A percentile compares a stretch with the other conserved stretches of the same genome.
Evolutionary conservation across 176 grass and related monocot genomes (phyloP).

Genomic region (Oryza longistaminata): DNA sequence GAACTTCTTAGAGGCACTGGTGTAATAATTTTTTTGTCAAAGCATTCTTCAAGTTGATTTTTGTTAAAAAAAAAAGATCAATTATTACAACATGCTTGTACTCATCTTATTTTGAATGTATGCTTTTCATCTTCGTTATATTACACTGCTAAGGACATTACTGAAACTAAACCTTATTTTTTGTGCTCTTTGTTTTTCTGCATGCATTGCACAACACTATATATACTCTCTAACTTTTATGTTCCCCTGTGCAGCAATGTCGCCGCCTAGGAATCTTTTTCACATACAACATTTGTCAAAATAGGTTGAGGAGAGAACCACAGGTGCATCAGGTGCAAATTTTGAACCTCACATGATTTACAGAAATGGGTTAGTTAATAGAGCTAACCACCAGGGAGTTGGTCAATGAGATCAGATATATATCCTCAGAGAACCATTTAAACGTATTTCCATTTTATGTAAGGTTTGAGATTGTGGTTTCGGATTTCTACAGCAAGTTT

Average conservation of each 20-base stretch:
- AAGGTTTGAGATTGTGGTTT: slow-evolving; percentile 78
- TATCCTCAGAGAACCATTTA: slow-evolving; percentile 55
- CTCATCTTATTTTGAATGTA: not conserved
- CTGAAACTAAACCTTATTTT: not conserved
- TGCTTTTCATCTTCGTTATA: not conserved
- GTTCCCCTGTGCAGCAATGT: slow-evolving; percentile 55
- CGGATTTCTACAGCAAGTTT: slow-evolving; percentile 54
- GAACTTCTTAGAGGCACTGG: not conserved
- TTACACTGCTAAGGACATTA: slow-evolving; percentile 16
- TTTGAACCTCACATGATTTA: slow-evolving; percentile 67
- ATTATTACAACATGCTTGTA: not conserved
- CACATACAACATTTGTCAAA: slow-evolving; percentile 66
- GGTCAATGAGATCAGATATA: slow-evolving; percentile 52
- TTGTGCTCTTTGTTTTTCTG: slow-evolving; percentile 5
- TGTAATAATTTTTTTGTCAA: not conserved
- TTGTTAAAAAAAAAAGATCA: not conserved
- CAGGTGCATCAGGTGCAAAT: slow-evolving; percentile 59
- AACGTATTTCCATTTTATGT: slow-evolving; percentile 59
- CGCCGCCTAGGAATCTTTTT: slow-evolving; percentile 71
- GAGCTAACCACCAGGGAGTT: slow-evolving; percentile 68
- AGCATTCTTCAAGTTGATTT: not conserved
- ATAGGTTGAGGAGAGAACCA: slow-evolving; percentile 65
- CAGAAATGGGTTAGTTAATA: slow-evolving; percentile 71
- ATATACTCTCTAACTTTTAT: slow-evolving; percentile 1
- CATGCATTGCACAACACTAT: not conserved